Evolutionary conservation across 1,139 yeast species (phyloP).

Genomic region (Yamadazyma siamensis): DNA sequence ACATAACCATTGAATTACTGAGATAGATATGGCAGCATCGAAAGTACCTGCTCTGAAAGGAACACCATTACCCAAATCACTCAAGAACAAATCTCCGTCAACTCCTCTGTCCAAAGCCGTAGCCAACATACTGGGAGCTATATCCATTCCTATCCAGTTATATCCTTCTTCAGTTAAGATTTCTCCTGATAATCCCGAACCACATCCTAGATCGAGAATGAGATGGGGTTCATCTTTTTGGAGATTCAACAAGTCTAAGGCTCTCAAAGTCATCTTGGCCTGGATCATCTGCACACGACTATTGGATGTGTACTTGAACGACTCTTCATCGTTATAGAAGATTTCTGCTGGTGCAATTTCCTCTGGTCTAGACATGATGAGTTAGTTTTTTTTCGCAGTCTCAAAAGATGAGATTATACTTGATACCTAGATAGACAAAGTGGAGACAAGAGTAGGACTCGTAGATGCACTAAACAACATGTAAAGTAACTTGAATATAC

Average conservation of each 20-base stretch:
- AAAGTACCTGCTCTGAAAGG: slow-evolving; percentile 96
- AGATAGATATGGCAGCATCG: slow-evolving; percentile 94
- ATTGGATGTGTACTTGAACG: slow-evolving; percentile 83
- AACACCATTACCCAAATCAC: slow-evolving; percentile 91
- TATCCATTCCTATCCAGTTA: slow-evolving; percentile 95
- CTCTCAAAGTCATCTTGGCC: slow-evolving; percentile 94
- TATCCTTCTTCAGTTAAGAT: slow-evolving; percentile 92
- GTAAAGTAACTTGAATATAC: no score
- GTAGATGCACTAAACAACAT: no score
- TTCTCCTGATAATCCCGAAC: slow-evolving; percentile 95
- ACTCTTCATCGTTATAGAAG: slow-evolving; percentile 87
- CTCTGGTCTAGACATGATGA: slow-evolving; percentile 90
- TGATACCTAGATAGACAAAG: no score
- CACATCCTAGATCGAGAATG: slow-evolving; percentile 92
- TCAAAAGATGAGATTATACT: neutral
- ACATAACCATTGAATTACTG: slow-evolving; percentile 97
- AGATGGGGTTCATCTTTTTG: slow-evolving; percentile 62
- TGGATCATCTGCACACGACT: slow-evolving; percentile 98
- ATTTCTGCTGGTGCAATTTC: slow-evolving; percentile 97
- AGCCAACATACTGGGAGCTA: slow-evolving; percentile 93
- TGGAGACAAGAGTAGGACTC: no score
- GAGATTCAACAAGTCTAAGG: slow-evolving; percentile 79
- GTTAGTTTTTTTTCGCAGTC: neutral
- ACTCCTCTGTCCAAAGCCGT: slow-evolving; percentile 89
- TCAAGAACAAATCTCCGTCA: slow-evolving; percentile 87